Base-by-base conservation (phyloP, 2,329 filamentous ascomycete species). In the Pezicula neosporulosa region DNA sequence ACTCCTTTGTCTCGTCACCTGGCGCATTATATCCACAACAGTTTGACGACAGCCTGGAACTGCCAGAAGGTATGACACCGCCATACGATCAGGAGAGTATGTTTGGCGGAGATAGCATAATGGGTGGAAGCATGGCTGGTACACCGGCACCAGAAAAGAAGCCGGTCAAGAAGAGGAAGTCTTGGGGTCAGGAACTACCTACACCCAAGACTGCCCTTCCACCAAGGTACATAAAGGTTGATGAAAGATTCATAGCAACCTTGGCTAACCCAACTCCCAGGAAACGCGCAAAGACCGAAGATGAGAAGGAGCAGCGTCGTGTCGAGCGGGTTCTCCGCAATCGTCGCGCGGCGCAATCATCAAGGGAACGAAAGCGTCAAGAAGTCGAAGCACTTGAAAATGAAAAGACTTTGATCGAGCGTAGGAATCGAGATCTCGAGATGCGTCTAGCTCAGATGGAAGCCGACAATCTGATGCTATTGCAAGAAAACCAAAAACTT, bases 281-380 rank as follows among this genome's bases (percentile, higher is more conserved):
- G 60, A 99, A 99, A 83, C 90, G 94, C 56, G 94, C 94, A 63
- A 99, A 97, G 81, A 99, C 94, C 3, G 93, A 96, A 64, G 94
- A 97, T 66, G 94, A 99, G 73, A 99, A 99, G 75, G 94, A 97
- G 73, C 94, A 99, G 72, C 88, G 94, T 42, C 89, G 94, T 56
- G 95, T 97, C 50, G 94, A 99, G 77, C 90, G 94, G 56, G 94
- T 99, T 59, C 90, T 97, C 63, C 87, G 94, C 42, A 99, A 99
- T 68, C 90, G 94, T 59, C 89, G 92, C 53, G 94, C 94, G 43
- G 94, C 94, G 38, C 94, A 97, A 77, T 97, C 95, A 53, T 99
- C 94, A 4, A 82, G 94, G 47, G 94, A 99, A 46, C 64, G 66
- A 28, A 68, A 68, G 55, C 61, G 66, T 27, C 64, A 85, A 61